Evolutionary conservation across 2,329 filamentous ascomycete species (phyloP), one percentile per base, ranked within the genome.

Genomic region (Blastomyces parvus): DNA sequence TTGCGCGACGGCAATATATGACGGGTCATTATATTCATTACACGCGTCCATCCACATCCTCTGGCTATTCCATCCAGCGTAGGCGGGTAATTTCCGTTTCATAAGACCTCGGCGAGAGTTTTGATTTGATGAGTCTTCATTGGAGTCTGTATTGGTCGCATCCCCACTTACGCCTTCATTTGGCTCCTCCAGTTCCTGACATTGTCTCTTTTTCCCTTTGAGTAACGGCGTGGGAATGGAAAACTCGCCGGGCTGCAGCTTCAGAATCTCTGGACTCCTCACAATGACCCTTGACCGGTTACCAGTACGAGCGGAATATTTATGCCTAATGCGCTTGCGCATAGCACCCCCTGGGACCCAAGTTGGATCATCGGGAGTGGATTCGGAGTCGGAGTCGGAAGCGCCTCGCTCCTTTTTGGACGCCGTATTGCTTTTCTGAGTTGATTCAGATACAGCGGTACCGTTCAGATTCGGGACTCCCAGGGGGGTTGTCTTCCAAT

Each of bases 201-300:
- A 61, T 56, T 70, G 66, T 63, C 68, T 69, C 61, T 65, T 56
- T 61, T 70, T 76, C 9, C 76, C 76, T 0, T 71, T 73, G 64
- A 78, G 77, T 67, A 77, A 67, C 17, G 76, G 76, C 33, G 76
- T 78, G 38, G 76, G 74, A 52, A 78, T 71, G 56, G 76, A 73
- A 64, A 78, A 76, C 38, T 76, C 75, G 3, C 76, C 76, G 19
- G 76, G 76, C 17, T 77, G 65, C 27, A 70, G 72, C 60, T 69
- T 74, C 50, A 67, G 68, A 11, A 67, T 59, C 62, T 77, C 74
- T 0, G 76, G 76, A 52, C 75, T 78, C 48, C 69, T 69, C 33
- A 76, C 67, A 9, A 72, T 70, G 22, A 62, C 60, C 56, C 57
- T 65, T 42, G 76, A 63, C 59, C 74, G 67, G 27, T 66, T 69